Conservation (phyloP, 2,329 filamentous ascomycete genomes). For the Sporothrix inflata region DNA sequence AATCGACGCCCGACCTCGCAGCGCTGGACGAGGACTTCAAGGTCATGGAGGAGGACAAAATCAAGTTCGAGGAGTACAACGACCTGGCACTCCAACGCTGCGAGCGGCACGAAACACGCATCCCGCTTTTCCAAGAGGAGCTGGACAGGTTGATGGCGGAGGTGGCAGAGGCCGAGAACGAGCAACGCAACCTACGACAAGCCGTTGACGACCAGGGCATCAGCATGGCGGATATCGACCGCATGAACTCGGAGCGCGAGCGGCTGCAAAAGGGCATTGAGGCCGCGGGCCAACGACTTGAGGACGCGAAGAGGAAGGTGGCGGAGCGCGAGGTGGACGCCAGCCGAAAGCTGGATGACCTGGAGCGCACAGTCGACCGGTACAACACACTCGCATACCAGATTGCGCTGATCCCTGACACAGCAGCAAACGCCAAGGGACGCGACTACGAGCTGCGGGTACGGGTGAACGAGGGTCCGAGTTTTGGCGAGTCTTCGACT, state of each 20-base stretch:
- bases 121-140: slow-evolving; percentile 82
- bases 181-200: slow-evolving; percentile 77
- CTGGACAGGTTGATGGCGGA: slow-evolving; percentile 77
- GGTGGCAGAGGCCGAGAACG: slow-evolving; percentile 77
- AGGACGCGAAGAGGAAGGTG: slow-evolving; percentile 82
- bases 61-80: slow-evolving; percentile 96
- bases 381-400: slow-evolving; percentile 97
- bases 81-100: slow-evolving; percentile 79
- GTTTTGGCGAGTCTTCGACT: slow-evolving; percentile 66
- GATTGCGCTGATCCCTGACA: slow-evolving; percentile 83
- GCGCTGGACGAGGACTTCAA: slow-evolving; percentile 87
- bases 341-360: slow-evolving; percentile 80
- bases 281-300: slow-evolving; percentile 71
- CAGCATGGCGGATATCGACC: slow-evolving; percentile 97
- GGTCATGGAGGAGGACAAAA: slow-evolving; percentile 90
- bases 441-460: slow-evolving; percentile 83
- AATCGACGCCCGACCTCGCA: slow-evolving; percentile 79
- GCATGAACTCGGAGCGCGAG: slow-evolving; percentile 95
- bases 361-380: slow-evolving; percentile 85
- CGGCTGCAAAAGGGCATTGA: slow-evolving; percentile 89
- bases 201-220: slow-evolving; percentile 92
- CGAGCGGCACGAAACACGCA: slow-evolving; percentile 83
- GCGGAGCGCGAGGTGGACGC: slow-evolving; percentile 88
- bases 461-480: slow-evolving; percentile 75
- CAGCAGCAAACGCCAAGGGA: slow-evolving; percentile 83